Percentiles rank a stretch among this genome's conserved stretches.
Evolutionary conservation across 352 stramenopile species (phyloP).

Genomic region (Globisporangium camurandrum): DNA sequence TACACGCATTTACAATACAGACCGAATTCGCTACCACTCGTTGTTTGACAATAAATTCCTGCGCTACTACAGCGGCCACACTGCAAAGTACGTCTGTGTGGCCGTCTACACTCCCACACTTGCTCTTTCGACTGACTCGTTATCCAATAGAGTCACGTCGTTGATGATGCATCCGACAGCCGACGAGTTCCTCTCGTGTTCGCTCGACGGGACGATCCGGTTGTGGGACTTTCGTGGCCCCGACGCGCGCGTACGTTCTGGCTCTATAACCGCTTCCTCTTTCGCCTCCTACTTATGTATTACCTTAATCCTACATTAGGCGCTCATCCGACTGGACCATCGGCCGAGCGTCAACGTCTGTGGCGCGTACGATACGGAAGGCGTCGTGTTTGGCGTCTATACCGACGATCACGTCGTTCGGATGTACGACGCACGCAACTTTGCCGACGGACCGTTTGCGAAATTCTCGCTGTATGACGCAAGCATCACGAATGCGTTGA

Average conservation of each 20-base stretch:
- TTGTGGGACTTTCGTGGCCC: slow-evolving; percentile 75
- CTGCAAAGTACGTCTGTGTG: slow-evolving; percentile 34
- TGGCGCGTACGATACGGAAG: slow-evolving; percentile 72
- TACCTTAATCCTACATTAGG: slow-evolving; percentile 15
- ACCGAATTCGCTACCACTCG: slow-evolving; percentile 83
- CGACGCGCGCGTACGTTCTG: slow-evolving; percentile 40
- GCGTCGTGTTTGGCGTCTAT: slow-evolving; percentile 82
- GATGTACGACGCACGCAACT: slow-evolving; percentile 87
- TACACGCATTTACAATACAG: slow-evolving; percentile 14
- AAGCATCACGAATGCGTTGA: slow-evolving; percentile 47
- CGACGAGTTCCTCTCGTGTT: slow-evolving; percentile 79
- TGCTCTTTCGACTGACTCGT: background rate
- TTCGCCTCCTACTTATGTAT: background rate
- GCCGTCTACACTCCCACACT: background rate
- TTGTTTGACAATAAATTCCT: slow-evolving; percentile 88
- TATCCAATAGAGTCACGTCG: slow-evolving; percentile 48
- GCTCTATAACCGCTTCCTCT: background rate
- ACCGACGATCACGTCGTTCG: slow-evolving; percentile 80
- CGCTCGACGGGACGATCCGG: slow-evolving; percentile 67
- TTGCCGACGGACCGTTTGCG: slow-evolving; percentile 80
- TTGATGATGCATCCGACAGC: slow-evolving; percentile 83
- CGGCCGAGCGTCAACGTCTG: slow-evolving; percentile 59
- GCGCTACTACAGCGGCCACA: slow-evolving; percentile 81
- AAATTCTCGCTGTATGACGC: slow-evolving; percentile 84
- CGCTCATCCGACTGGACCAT: slow-evolving; percentile 56